Base-by-base conservation (phyloP, 192 early-diverging fungal species). In the Backusella luteola region DNA sequence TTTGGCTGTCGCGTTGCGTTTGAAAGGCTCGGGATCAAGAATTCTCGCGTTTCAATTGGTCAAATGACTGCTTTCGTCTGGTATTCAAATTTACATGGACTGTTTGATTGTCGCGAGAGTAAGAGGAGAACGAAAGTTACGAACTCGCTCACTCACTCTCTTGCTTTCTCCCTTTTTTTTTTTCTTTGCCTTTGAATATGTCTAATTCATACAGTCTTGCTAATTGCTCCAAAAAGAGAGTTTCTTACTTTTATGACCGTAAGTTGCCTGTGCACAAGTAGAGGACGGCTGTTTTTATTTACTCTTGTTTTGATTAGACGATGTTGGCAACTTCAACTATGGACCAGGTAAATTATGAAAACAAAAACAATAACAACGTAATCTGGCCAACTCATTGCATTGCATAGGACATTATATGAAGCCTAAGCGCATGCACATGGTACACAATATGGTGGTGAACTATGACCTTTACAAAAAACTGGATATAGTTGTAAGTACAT, bases 401-500 rank as follows among this genome's bases (percentile, higher is more conserved):
- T 23, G 6, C 9, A 34, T 35, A 90, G 94, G 94, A 42, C 98
- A 99, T 80, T 94, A 94, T 17, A 99, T 99, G 98, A 99, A 99
- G 81, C 98, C 98, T n/a, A 91, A 94, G 34, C 88, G 98, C 76
- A 93, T 99, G 76, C 93, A 94, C 66, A 93, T 99, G 88, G 93
- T 95, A 1, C 96, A 99, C 83, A 94, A 94, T 79, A 85, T 99
- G 44, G 92, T 99, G 34, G 85, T 96, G 66, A 93, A 92, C 52
- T 99, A 99, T 80, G 96, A 94, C 0, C 88, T 99, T 35, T 91
- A 96, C 74, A 94, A 96, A 77, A 93, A 97, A 67, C 95, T 99
- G 94, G 87, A 90, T 52, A 88, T 94, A 73, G 85, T 91, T 29
- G 89, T 88, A 88, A 80, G 80, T 52, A 36, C 35, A 23, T 4